Percentiles rank a stretch among this genome's conserved stretches.
phyloP scores from a whole-genome alignment of 495 filamentous ascomycete genomes.

The Penicillium angulare region DNA sequence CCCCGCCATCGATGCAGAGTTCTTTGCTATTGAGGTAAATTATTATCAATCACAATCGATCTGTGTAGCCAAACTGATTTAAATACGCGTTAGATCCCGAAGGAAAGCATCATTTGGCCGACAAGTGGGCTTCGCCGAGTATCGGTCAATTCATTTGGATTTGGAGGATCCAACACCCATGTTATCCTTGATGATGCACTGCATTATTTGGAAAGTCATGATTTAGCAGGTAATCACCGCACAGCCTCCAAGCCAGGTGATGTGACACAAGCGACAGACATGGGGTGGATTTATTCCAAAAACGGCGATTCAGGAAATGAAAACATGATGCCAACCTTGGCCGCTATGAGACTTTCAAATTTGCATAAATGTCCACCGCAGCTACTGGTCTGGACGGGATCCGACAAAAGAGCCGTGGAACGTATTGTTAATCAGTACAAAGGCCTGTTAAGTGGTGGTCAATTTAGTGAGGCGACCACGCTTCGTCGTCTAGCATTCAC shows the following conservation, averaged over 20 bases:
- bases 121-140: background rate
- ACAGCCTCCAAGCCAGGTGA: background rate
- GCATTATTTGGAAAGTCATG: background rate
- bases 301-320: background rate
- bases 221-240: background rate
- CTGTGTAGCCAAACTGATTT: background rate
- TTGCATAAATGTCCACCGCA: too few relatives aligned
- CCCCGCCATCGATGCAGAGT: background rate
- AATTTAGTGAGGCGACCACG: too few relatives aligned
- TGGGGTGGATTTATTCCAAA: background rate
- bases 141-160: constrained; percentile 47
- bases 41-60: background rate
- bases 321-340: too few relatives aligned
- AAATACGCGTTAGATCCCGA: background rate
- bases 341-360: too few relatives aligned
- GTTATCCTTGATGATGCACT: constrained; percentile 49
- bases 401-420: too few relatives aligned
- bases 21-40: background rate
- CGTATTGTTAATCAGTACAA: too few relatives aligned
- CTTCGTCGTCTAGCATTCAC: too few relatives aligned
- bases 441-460: too few relatives aligned
- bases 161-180: constrained; percentile 62
- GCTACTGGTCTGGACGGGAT: too few relatives aligned
- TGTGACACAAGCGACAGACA: background rate
- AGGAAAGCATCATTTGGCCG: background rate